Evolutionary conservation across 2,329 filamentous ascomycete genomes (phyloP).

Genomic region (Aspergillus japonicus): DNA sequence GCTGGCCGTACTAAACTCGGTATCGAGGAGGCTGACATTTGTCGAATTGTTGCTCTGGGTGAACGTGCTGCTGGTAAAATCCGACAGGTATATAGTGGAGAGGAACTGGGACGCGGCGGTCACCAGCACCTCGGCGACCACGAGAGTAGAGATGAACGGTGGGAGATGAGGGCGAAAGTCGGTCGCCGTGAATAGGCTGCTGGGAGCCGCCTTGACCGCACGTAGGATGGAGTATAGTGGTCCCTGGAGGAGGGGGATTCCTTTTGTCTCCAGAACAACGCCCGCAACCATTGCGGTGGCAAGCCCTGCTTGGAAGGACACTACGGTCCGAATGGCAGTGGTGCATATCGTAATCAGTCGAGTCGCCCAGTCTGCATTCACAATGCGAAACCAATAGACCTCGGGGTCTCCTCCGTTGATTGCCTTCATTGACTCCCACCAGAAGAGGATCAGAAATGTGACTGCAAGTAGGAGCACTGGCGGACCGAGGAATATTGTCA

Average conservation of each 20-base stretch:
- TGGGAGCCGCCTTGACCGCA: not conserved
- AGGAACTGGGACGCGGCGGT: not conserved
- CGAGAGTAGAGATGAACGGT: not conserved
- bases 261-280: not conserved
- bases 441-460: not conserved
- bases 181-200: not conserved
- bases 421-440: not conserved
- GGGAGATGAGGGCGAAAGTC: not conserved
- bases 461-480: not conserved
- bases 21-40: not conserved
- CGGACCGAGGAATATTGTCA: not conserved
- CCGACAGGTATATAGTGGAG: not conserved
- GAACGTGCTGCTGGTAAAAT: not conserved
- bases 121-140: not conserved
- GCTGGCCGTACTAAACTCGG: not conserved
- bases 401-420: not conserved
- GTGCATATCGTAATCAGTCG: not conserved
- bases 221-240: not conserved
- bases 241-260: not conserved
- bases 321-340: not conserved
- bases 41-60: not conserved
- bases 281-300: not conserved
- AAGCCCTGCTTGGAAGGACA: not conserved
- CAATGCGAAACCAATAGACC: not conserved
- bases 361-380: not conserved